phyloP scores from a whole-genome alignment of 2,329 filamentous ascomycete species.

The Myrmaecium sp. region DNA sequence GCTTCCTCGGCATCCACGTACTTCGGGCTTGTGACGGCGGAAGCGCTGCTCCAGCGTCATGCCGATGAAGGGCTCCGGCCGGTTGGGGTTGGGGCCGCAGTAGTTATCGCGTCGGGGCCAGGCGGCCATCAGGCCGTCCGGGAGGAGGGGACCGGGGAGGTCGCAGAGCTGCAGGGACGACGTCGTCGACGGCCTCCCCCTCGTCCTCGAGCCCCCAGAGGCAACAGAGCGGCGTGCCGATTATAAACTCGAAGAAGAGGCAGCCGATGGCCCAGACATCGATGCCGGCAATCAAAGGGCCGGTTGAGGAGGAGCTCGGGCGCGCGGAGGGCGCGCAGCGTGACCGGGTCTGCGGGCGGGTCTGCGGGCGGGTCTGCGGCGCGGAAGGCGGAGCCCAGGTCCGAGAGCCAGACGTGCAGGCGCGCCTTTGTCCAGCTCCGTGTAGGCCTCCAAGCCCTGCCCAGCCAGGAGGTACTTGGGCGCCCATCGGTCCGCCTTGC shows the following conservation, averaged over 20 bases:
- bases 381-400: constrained; percentile 12
- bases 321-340: constrained; percentile 11
- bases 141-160: constrained; percentile 11
- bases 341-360: constrained; percentile 9
- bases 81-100: constrained; percentile 10
- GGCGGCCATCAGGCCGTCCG: constrained; percentile 10
- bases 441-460: constrained; percentile 12
- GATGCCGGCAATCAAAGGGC: constrained; percentile 13
- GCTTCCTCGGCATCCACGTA: constrained; percentile 12
- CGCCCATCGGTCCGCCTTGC: constrained; percentile 14
- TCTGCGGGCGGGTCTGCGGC: constrained; percentile 11
- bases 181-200: constrained; percentile 12
- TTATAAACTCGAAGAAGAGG: constrained; percentile 16
- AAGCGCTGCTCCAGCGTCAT: constrained; percentile 9
- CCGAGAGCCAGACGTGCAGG: constrained; percentile 14
- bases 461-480: constrained; percentile 13
- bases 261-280: constrained; percentile 19
- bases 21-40: constrained; percentile 10
- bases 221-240: constrained; percentile 9
- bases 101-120: constrained; percentile 13
- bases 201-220: constrained; percentile 10
- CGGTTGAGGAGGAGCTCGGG: constrained; percentile 17
- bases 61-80: constrained; percentile 8
- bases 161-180: constrained; percentile 14
- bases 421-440: constrained; percentile 8